phyloP scores from a whole-genome alignment of 1,139 yeast genomes.

The Saccharomycopsis hybrid region DNA sequence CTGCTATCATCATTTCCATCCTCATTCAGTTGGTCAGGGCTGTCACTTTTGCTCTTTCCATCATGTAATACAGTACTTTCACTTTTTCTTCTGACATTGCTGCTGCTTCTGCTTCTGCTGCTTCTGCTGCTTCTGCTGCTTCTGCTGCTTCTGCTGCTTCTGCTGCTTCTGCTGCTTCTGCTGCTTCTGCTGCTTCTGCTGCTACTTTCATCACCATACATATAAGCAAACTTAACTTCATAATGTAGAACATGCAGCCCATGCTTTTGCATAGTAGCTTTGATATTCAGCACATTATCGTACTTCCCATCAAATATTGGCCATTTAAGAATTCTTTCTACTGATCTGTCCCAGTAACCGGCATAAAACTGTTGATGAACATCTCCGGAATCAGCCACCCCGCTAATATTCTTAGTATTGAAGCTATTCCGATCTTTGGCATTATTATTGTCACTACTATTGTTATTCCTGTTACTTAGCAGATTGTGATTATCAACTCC shows the following conservation, averaged over 20 bases:
- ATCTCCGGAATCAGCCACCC: neutral
- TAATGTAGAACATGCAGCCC: slow-evolving; percentile 1
- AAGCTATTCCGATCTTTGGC: neutral
- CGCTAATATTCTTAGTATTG: neutral
- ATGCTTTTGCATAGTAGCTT: slow-evolving; percentile 17
- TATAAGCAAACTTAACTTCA: too few relatives aligned
- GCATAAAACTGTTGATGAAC: slow-evolving; percentile 4
- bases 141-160: too few relatives aligned
- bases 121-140: too few relatives aligned
- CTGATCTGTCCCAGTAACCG: slow-evolving; percentile 38
- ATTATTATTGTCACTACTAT: too few relatives aligned
- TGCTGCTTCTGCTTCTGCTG: neutral
- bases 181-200: too few relatives aligned
- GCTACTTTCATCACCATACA: too few relatives aligned
- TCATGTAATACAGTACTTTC: neutral
- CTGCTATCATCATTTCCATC: too few relatives aligned
- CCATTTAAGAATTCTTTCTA: slow-evolving; percentile 37
- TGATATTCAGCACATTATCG: slow-evolving; percentile 18
- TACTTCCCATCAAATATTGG: slow-evolving; percentile 24
- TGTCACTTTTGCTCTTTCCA: neutral
- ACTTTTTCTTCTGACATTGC: neutral
- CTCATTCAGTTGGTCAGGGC: too few relatives aligned
- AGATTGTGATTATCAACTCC: too few relatives aligned
- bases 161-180: too few relatives aligned
- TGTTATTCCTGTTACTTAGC: too few relatives aligned